Percentiles rank a stretch among this genome's conserved stretches.
phyloP scores from a whole-genome alignment of 2,329 filamentous ascomycete species.

The Ophiostoma quercus region DNA sequence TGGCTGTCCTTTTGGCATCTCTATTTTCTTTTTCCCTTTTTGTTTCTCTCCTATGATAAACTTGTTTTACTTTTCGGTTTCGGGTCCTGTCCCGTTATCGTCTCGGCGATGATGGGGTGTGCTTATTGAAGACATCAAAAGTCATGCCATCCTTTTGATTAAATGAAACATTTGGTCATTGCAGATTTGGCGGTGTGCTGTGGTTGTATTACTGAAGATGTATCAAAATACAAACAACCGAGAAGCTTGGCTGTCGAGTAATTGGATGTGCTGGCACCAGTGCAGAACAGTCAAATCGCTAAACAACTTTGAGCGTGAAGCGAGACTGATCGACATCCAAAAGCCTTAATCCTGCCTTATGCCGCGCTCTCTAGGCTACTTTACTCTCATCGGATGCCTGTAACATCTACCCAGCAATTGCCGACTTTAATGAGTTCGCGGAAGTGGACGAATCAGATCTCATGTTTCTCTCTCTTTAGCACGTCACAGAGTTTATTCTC shows the following conservation, averaged over 20 bases:
- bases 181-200: neutral
- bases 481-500: no score
- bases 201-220: neutral
- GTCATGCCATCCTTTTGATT: neutral
- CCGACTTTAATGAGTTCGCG: slow-evolving; percentile 2
- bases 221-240: neutral
- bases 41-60: neutral
- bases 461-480: neutral
- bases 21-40: neutral
- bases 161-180: neutral
- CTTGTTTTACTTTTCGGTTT: neutral
- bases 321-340: neutral
- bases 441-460: neutral
- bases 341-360: neutral
- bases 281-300: neutral
- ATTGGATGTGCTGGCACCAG: slow-evolving; percentile 8
- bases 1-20: neutral
- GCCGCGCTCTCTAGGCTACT: neutral
- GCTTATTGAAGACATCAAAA: neutral
- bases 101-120: neutral
- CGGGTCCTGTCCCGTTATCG: neutral
- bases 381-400: no score
- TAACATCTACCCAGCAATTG: neutral
- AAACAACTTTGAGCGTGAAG: neutral
- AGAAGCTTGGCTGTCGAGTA: neutral